Conservation (phyloP, 2,329 filamentous ascomycete genomes). For the Fusarium sp. region DNA sequence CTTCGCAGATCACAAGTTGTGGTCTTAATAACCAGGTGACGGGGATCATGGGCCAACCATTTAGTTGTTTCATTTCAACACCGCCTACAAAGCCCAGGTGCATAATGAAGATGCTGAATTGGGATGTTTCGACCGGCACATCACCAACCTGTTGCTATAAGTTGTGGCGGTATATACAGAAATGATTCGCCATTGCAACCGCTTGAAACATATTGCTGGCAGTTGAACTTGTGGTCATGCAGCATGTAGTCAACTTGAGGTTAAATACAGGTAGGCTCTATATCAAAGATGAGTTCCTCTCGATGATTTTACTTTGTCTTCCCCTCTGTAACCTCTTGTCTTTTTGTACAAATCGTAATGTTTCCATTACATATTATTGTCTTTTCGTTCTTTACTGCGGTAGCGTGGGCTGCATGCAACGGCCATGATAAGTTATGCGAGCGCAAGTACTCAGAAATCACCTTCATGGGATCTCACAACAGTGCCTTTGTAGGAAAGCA, state of each 20-base stretch:
- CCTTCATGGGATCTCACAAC: conserved; percentile 74
- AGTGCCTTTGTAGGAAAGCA: conserved; percentile 70
- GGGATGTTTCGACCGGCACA: background rate
- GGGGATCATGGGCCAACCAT: conserved; percentile 20
- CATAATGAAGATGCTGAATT: conserved; percentile 17
- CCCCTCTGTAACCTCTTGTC: background rate
- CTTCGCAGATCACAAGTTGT: background rate
- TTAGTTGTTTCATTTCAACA: conserved; percentile 3
- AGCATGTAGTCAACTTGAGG: background rate
- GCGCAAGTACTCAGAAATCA: conserved; percentile 69
- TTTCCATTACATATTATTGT: conserved; percentile 28
- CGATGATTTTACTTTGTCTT: background rate
- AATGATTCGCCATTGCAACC: conserved; percentile 14
- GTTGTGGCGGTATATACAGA: conserved; percentile 5
- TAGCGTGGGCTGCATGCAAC: conserved; percentile 62
- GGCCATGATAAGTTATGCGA: conserved; percentile 67
- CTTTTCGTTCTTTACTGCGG: conserved; percentile 25
- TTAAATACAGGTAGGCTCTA: background rate
- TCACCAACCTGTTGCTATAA: conserved; percentile 5
- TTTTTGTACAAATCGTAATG: conserved; percentile 18
- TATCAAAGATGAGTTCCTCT: background rate
- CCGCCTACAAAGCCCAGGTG: background rate
- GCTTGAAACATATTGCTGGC: conserved; percentile 18
- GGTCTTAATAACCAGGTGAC: background rate
- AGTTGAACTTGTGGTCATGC: background rate